Evolutionary conservation across 768 basidiomycete genomes (phyloP), one percentile per base, ranked within the genome.

Genomic region (Trametes villosa): DNA sequence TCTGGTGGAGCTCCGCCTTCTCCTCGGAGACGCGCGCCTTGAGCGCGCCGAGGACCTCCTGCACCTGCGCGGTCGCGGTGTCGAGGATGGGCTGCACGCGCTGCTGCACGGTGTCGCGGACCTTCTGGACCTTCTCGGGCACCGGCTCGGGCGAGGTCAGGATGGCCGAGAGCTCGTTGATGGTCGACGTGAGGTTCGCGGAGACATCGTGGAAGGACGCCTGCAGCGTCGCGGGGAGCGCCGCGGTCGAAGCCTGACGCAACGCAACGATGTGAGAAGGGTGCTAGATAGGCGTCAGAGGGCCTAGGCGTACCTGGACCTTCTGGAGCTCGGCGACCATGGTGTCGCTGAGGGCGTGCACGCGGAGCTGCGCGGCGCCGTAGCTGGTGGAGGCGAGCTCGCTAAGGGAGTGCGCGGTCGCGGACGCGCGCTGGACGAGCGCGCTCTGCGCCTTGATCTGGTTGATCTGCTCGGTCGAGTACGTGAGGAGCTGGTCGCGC

Each of bases 401-500:
- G 67, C 82, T 83, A 70, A 93, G 83, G 48, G 79, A 78, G 33
- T 85, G 80, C 18, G 89, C 88, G 24, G 86, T 87, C 49, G 85
- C 85, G 3, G 83, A 82, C 2, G 89, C 90, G 59, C 82, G 83
- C 79, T 91, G 87, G 86, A 89, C 81, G 45, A 91, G 72, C 48
- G 74, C 79, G 58, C 77, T 88, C 65, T 92, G 91, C 18, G 79
- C 77, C 66, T 87, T 86, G 41, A 91, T 74, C 62, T 89, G 83
- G 60, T 85, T 88, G 68, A 91, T 72, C 67, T 91, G 90, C 63
- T 91, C 87, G 52, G 81, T 78, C 4, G 90, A 88, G 69, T 87
- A 88, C 29, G 77, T 82, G 61, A 81, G 82, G 44, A 91, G 67
- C 67, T 87, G 83, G 65, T 85, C 85, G 60, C 79, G 81, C 61